Base-by-base conservation (phyloP, 352 stramenopile species). In the Pythium insidiosum region DNA sequence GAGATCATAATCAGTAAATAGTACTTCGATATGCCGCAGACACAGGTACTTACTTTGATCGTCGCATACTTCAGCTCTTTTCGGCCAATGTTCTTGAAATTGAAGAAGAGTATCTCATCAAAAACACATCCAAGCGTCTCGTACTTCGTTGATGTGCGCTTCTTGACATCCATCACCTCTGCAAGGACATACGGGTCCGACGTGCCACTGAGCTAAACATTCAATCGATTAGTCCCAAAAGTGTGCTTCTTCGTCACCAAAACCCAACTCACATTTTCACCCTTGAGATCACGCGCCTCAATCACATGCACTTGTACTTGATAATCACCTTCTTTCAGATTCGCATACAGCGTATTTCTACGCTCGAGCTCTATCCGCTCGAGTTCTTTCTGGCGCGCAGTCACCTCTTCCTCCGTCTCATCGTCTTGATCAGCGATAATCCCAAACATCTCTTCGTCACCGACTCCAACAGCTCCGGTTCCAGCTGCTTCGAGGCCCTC, bases 71-170 rank as follows among this genome's bases (percentile, higher is more conserved):
- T 67, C 7, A 90, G 58, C 22, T 88, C 77, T 6, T 84, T 70
- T 1, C 68, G 68, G 2, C 73, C 74, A 42, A 92, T 88, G 52
- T 95, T 84, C 5, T 69, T 53, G 30, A 96, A 88, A 37, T 95
- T 75, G 42, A 96, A 94, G 37, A 96, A 95, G 16, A 96, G 53
- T 6, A 86, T 72, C 49, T 97, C 85, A 38, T 97, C 89, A 50
- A 95, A 97, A 1, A 96, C 85, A 23, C 74, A 91, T 1, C 68
- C 78, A 19, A 95, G 65, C 7, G 81, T 90, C 20, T 84, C 63
- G 38, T 74, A 78, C 38, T 88, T 90, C 10, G 70, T 89, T 6
- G 83, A 81, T 5, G 78, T 85, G 43, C 83, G 93, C 46, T 92
- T 86, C 31, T 70, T 71, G 4, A 58, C 24, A 0, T 63, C 73